A percentile compares a stretch with the other conserved stretches of the same genome.
phyloP scores from a whole-genome alignment of 495 filamentous ascomycete species.

The Penicillium arizonense region DNA sequence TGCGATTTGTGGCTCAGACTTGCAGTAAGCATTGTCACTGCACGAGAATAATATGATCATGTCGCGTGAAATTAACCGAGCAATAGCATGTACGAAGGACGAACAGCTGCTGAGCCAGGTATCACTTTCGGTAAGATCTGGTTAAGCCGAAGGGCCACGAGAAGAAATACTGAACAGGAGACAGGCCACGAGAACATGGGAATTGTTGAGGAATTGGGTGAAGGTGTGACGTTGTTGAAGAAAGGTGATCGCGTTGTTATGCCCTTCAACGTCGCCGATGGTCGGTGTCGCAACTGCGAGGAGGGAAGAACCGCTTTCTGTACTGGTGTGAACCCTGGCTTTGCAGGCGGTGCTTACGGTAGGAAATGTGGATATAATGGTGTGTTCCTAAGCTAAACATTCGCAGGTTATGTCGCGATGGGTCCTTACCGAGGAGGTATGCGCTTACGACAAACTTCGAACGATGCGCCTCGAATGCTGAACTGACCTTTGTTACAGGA shows the following conservation, averaged over 20 bases:
- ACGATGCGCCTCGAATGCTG: neutral
- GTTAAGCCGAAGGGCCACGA: neutral
- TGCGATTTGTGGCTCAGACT: slow-evolving; percentile 53
- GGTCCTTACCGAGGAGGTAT: slow-evolving; percentile 53
- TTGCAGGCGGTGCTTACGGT: slow-evolving; percentile 59
- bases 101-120: slow-evolving; percentile 50
- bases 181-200: slow-evolving; percentile 59
- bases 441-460: neutral
- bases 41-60: too few relatives aligned
- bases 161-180: neutral
- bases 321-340: slow-evolving; percentile 56
- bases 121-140: slow-evolving; percentile 46
- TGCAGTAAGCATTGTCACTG: slow-evolving; percentile 26
- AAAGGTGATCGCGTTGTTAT: slow-evolving; percentile 56
- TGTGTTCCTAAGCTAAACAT: neutral
- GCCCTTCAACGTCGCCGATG: slow-evolving; percentile 59
- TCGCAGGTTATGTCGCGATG: slow-evolving; percentile 52
- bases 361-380: neutral
- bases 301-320: slow-evolving; percentile 58
- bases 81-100: slow-evolving; percentile 51
- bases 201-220: slow-evolving; percentile 43
- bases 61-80: slow-evolving; percentile 8
- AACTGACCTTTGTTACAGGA: slow-evolving; percentile 12
- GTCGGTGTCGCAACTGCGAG: slow-evolving; percentile 57
- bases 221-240: slow-evolving; percentile 48